Conservation (phyloP, 176 grass and related monocot species). For the Sorghum bicolor region Sorghum_bicolor_NCBIv3 NC_012873.2:61527501-61528000, state of each 20-base stretch:
- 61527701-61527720: not conserved
- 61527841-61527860: constrained; percentile 63
- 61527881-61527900: constrained; percentile 76
- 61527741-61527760: not conserved
- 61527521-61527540: constrained; percentile 84
- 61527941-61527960: constrained; percentile 36
- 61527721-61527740: not conserved
- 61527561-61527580: constrained; percentile 78
- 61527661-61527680: constrained; percentile 97
- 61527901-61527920: constrained; percentile 77
- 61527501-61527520: constrained; percentile 72
- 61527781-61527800: constrained; percentile 63
- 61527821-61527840: constrained; percentile 66
- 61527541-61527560: constrained; percentile 98
- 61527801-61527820: constrained; percentile 48
- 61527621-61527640: constrained; percentile 52
- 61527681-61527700: not conserved
- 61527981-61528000: not conserved
- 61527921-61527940: constrained; percentile 57
- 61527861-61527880: constrained; percentile 46
- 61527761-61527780: not conserved
- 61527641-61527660: constrained; percentile 65
- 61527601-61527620: constrained; percentile 73
- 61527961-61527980: constrained; percentile 61
- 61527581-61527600: constrained; percentile 91